phyloP scores from a whole-genome alignment of 164 flowering plant genomes.

The Euptelea pleiosperma region DNA sequence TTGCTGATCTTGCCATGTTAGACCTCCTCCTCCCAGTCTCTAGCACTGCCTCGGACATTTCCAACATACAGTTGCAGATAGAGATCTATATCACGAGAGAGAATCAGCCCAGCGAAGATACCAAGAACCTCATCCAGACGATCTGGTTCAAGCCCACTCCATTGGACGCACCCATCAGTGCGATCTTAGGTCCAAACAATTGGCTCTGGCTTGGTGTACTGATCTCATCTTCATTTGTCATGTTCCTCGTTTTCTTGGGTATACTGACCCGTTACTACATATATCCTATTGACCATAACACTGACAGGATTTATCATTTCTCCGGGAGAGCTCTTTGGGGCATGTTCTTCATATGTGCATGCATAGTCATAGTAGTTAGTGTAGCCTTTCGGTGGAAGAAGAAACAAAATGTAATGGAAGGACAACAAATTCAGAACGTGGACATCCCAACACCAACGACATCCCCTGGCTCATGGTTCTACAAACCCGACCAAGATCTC shows the following conservation, averaged over 20 bases:
- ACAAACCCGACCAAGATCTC: slow-evolving; percentile 43
- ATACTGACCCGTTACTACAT: slow-evolving; percentile 49
- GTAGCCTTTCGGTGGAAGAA: slow-evolving; percentile 58
- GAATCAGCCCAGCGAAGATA: slow-evolving; percentile 21
- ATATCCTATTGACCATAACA: slow-evolving; percentile 67
- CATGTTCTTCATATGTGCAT: slow-evolving; percentile 39
- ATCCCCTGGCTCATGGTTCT: slow-evolving; percentile 23
- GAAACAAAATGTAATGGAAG: slow-evolving; percentile 35
- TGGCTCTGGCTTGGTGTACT: slow-evolving; percentile 75
- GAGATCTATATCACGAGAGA: slow-evolving; percentile 77
- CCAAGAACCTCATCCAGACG: slow-evolving; percentile 21
- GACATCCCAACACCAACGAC: slow-evolving; percentile 33
- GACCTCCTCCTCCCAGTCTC: slow-evolving; percentile 66
- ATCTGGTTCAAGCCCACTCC: slow-evolving; percentile 57
- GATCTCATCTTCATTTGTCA: slow-evolving; percentile 64
- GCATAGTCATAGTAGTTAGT: slow-evolving; percentile 41
- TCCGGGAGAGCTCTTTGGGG: slow-evolving; percentile 31
- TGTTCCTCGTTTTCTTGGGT: slow-evolving; percentile 52
- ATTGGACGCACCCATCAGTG: slow-evolving; percentile 46
- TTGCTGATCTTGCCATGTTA: slow-evolving; percentile 58
- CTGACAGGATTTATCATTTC: slow-evolving; percentile 27
- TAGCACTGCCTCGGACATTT: slow-evolving; percentile 30
- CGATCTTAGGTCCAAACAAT: slow-evolving; percentile 55
- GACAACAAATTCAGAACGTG: slow-evolving; percentile 32
- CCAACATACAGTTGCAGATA: slow-evolving; percentile 48